Percentiles rank a stretch among this genome's conserved stretches.
Conservation (phyloP, 805 yeast genomes). For the Priceomyces medius region DNA sequence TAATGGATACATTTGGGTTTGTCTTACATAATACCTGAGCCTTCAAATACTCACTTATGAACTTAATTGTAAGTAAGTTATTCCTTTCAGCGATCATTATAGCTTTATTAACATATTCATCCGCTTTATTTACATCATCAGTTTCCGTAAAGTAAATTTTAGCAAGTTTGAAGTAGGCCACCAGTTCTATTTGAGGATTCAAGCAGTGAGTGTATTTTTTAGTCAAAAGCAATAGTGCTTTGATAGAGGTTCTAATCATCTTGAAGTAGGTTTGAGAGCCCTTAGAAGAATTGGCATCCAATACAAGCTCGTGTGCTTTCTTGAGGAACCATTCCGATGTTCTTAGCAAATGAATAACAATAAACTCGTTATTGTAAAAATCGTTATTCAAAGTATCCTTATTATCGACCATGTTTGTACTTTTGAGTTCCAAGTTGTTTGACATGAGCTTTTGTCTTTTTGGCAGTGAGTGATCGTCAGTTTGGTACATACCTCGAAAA, state of each 20-base stretch:
- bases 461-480: too few relatives aligned
- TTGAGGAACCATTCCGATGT: slow-evolving; percentile 21
- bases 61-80: slow-evolving; percentile 18
- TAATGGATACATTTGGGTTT: slow-evolving; percentile 23
- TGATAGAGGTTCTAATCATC: slow-evolving; percentile 35
- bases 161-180: slow-evolving; percentile 36
- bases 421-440: too few relatives aligned
- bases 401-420: too few relatives aligned
- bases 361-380: slow-evolving; percentile 6
- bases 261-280: slow-evolving; percentile 24
- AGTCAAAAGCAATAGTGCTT: slow-evolving; percentile 32
- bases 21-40: slow-evolving; percentile 34
- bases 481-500: too few relatives aligned
- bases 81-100: slow-evolving; percentile 28
- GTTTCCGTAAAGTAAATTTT: slow-evolving; percentile 43
- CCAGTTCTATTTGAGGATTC: slow-evolving; percentile 30
- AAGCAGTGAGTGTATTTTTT: slow-evolving; percentile 27
- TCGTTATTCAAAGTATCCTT: neutral
- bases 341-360: slow-evolving; percentile 13
- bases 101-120: slow-evolving; percentile 34
- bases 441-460: too few relatives aligned
- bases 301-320: slow-evolving; percentile 22
- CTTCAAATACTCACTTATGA: slow-evolving; percentile 35
- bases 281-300: slow-evolving; percentile 13
- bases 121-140: slow-evolving; percentile 38